A percentile compares a stretch with the other conserved stretches of the same genome.
Evolutionary conservation across 768 basidiomycete genomes (phyloP).

Genomic region (Daedalea quercina): DNA sequence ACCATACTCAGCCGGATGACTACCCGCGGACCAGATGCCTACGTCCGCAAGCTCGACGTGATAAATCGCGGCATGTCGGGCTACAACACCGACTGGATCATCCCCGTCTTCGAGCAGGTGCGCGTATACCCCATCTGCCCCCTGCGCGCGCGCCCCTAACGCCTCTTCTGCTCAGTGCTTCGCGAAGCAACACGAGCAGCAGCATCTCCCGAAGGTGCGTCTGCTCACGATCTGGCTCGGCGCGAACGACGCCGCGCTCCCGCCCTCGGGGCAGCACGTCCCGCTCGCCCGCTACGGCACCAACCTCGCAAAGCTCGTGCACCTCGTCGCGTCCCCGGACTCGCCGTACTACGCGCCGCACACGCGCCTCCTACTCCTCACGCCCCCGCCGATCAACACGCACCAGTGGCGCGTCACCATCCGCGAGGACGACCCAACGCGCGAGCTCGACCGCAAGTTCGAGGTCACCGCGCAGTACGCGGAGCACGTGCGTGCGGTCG

Average conservation of each 20-base stretch:
- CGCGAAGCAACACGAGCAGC: slow-evolving; percentile 41
- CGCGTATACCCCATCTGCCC: slow-evolving; percentile 6
- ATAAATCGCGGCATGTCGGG: slow-evolving; percentile 81
- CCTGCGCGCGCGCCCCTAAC: background rate
- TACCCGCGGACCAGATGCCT: slow-evolving; percentile 44
- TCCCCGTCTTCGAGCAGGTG: slow-evolving; percentile 76
- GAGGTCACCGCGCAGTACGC: slow-evolving; percentile 63
- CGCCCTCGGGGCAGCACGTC: slow-evolving; percentile 66
- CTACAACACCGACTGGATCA: slow-evolving; percentile 83
- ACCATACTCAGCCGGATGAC: background rate
- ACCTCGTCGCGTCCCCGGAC: slow-evolving; percentile 51
- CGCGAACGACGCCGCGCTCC: slow-evolving; percentile 77
- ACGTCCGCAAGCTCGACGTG: slow-evolving; percentile 78
- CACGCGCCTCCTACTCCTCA: slow-evolving; percentile 75
- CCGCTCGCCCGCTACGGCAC: slow-evolving; percentile 55
- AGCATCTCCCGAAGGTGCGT: slow-evolving; percentile 50
- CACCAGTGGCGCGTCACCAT: slow-evolving; percentile 48
- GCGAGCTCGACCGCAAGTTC: slow-evolving; percentile 52
- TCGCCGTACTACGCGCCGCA: slow-evolving; percentile 63
- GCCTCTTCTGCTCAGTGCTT: slow-evolving; percentile 38
- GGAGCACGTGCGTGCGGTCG: slow-evolving; percentile 60
- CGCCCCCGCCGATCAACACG: slow-evolving; percentile 79
- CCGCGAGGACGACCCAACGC: slow-evolving; percentile 41
- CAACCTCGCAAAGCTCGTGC: slow-evolving; percentile 60
- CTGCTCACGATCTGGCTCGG: slow-evolving; percentile 89